Base-by-base conservation (phyloP, 495 filamentous ascomycete species). In the Poronia punctata region DNA sequence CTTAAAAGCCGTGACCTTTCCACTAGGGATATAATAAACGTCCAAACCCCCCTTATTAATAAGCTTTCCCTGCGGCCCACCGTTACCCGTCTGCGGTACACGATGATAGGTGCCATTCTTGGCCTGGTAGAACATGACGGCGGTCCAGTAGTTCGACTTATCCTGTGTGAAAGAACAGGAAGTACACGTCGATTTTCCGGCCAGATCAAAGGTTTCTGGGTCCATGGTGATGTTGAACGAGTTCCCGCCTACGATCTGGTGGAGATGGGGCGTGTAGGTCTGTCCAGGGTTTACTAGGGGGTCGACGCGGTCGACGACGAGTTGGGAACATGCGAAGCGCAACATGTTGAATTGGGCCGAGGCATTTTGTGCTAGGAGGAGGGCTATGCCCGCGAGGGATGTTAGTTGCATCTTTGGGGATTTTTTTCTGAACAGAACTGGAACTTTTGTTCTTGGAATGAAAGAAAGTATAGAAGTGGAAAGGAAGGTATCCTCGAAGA, bases 71-170 rank as follows among this genome's bases (percentile, higher is more conserved):
- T 76, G 69, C 9, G 71, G 69, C 21, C 70, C 70, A 30, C 65
- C 68, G 61, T 76, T 76, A 43, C 78, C 81, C 44, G 70, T 68
- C 53, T 82, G 79, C 15, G 72, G 67, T 22, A 87, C 82, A 37
- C 71, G 70, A 46, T 75, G 72, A 66, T 86, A 88, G 28, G 71
- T 75, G 12, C 83, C 83, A 53, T 89, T 88, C 62, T 77, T 67
- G 20, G 73, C 71, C 50, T 77, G 60, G 61, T 75, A 86, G 62
- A 80, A 86, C 43, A 88, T 69, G 53, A 68, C 65, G 14, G 84
- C 80, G 24, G 77, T 78, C 86, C 86, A 89, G 68, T 90, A 89
- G 65, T 83, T 86, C 57, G 78, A 83, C 57, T 80, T 70, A 60
- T 90, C 85, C 48, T 77, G 62, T 36, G 68, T 74, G 49, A 86